Evolutionary conservation across 2,329 filamentous ascomycete species (phyloP), one percentile per base, ranked within the genome.

Genomic region (Venturia aucupariae): DNA sequence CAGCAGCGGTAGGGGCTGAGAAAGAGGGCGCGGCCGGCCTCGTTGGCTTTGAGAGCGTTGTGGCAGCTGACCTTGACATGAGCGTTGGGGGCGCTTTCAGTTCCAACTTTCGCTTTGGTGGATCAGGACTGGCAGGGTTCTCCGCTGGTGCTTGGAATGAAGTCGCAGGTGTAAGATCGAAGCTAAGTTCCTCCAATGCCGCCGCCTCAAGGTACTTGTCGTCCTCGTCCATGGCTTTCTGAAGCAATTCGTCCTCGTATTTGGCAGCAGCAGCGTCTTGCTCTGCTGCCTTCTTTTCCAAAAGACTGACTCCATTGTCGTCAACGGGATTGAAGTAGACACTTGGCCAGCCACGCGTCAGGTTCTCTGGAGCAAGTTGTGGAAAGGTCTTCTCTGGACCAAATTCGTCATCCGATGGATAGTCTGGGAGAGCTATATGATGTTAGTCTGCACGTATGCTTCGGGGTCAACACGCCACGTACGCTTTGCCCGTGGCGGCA

Each of bases 401-500:
- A 22, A 67, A 65, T 42, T 69, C 69, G 39, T 75, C 73, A 27
- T 67, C 65, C 13, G 55, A 63, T 32, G 73, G 71, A 48, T 72
- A 62, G 61, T 77, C 73, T 19, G 66, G 70, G 27, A 73, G 67
- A 15, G 74, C 67, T 67, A 62, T 15, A 38, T n/a, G 39, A 27
- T 22, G 35, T 60, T 60, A 60, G 38, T 41, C 15, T 17, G n/a
- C 17, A 41, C 17, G 35, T 38, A 46, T 27, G 35, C 3, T 55
- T 38, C 15, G 57, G 64, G 17, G 66, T 59, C 5, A 38, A 24
- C 6, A 27, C 15, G 35, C 3, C n/a, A 66, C 72, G 65, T 72
- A 80, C 79, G 78, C 68, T 82, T 82, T 1, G 86, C 83, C 66
- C 81, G 87, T 0, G 91, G 90, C 6, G 93, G 91, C 73, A 91